Conservation (phyloP, 192 early-diverging fungal species). For the Coemansia sp. region DNA sequence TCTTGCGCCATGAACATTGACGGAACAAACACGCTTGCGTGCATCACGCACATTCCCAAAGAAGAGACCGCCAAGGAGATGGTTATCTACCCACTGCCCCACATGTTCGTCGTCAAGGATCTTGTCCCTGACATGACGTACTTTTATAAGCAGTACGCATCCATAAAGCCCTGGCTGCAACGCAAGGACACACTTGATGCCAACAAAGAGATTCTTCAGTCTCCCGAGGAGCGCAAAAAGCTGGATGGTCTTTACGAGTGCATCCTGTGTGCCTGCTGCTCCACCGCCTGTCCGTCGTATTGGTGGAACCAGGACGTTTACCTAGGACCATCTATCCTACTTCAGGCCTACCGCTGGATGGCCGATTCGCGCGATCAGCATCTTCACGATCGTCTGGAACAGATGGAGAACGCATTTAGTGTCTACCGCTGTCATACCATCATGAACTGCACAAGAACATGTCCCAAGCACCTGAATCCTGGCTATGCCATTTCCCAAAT, state of each 20-base stretch:
- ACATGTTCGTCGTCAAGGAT: slow-evolving; percentile 98
- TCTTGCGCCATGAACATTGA: slow-evolving; percentile 99
- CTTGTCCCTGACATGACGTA: slow-evolving; percentile 95
- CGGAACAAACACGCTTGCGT: slow-evolving; percentile 93
- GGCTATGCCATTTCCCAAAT: slow-evolving; percentile 95
- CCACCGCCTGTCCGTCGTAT: slow-evolving; percentile 93
- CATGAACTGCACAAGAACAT: slow-evolving; percentile 97
- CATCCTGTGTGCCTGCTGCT: slow-evolving; percentile 98
- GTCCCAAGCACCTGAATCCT: slow-evolving; percentile 98
- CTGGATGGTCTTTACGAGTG: slow-evolving; percentile 95
- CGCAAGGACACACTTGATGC: slow-evolving; percentile 63
- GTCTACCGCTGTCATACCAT: slow-evolving; percentile 99
- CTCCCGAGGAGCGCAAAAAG: slow-evolving; percentile 94
- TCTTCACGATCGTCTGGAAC: slow-evolving; percentile 77
- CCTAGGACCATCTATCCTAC: slow-evolving; percentile 92
- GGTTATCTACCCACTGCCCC: slow-evolving; percentile 96
- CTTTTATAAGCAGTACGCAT: slow-evolving; percentile 98
- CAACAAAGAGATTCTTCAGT: slow-evolving; percentile 87
- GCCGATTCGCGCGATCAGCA: slow-evolving; percentile 94
- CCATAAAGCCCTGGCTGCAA: slow-evolving; percentile 95
- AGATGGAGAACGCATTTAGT: slow-evolving; percentile 94
- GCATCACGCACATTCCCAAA: slow-evolving; percentile 84
- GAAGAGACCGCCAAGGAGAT: slow-evolving; percentile 59
- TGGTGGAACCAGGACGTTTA: slow-evolving; percentile 98
- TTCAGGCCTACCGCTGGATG: slow-evolving; percentile 99